A percentile compares a stretch with the other conserved stretches of the same genome.
Evolutionary conservation across 2,329 filamentous ascomycete species (phyloP).

Genomic region (Phymatotrichopsis omnivora): DNA sequence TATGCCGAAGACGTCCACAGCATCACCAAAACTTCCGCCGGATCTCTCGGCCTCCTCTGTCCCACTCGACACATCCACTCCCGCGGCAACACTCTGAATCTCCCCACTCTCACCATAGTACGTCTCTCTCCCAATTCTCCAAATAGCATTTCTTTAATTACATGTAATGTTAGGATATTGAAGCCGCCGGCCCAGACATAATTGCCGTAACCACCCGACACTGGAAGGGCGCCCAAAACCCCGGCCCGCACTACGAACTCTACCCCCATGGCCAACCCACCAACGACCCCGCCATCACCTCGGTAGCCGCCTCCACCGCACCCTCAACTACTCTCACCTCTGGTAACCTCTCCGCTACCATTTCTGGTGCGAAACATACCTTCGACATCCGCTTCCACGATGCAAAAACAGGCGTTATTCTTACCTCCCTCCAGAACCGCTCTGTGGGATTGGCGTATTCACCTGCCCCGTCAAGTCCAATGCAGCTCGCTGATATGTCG

Average conservation of each 20-base stretch:
- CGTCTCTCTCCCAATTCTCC: conserved; percentile 22
- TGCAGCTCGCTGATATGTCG: conserved; percentile 45
- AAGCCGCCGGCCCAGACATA: conserved; percentile 49
- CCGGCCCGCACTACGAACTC: conserved; percentile 49
- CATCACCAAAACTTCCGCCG: conserved; percentile 39
- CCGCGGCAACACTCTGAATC: conserved; percentile 48
- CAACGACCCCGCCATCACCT: conserved; percentile 37
- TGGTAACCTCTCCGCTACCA: conserved; percentile 45
- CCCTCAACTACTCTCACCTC: conserved; percentile 41
- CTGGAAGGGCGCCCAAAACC: conserved; percentile 45
- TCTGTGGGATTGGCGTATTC: conserved; percentile 50
- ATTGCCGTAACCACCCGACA: conserved; percentile 51
- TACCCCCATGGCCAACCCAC: conserved; percentile 45
- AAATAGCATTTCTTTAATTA: background rate
- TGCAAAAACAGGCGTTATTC: conserved; percentile 41
- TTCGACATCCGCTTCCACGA: conserved; percentile 50
- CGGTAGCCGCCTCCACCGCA: conserved; percentile 39
- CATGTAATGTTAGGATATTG: conserved; percentile 40
- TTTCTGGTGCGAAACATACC: conserved; percentile 39
- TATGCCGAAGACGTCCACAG: conserved; percentile 57
- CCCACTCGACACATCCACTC: conserved; percentile 47
- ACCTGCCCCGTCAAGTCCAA: conserved; percentile 44
- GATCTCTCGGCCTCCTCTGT: conserved; percentile 46
- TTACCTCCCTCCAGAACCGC: conserved; percentile 47
- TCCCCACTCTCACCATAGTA: conserved; percentile 45